Percentiles rank a stretch among this genome's conserved stretches.
phyloP scores from a whole-genome alignment of 1,284 basidiomycete species.

The Tylopilus sp. region DNA sequence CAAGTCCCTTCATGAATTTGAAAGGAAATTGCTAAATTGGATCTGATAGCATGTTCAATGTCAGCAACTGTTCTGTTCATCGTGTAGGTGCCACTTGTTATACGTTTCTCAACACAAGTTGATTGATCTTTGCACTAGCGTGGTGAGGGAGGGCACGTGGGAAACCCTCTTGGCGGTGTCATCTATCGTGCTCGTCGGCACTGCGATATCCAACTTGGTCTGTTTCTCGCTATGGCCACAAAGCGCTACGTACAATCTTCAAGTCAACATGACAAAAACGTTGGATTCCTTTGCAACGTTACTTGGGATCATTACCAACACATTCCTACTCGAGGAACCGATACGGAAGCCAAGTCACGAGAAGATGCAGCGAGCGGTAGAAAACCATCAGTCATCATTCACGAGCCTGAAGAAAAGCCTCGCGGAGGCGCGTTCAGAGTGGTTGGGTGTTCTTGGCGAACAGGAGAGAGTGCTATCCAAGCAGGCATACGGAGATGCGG shows the following conservation, averaged over 20 bases:
- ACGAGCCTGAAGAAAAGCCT: constrained; percentile 83
- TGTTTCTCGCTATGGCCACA: constrained; percentile 84
- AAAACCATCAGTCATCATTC: constrained; percentile 83
- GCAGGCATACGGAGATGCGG: constrained; percentile 78
- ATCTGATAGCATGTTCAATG: constrained; percentile 79
- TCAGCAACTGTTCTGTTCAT: constrained; percentile 83
- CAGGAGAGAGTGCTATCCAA: constrained; percentile 44
- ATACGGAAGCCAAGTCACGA: constrained; percentile 52
- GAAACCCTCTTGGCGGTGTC: constrained; percentile 72
- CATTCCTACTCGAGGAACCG: constrained; percentile 82
- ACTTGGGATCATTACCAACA: constrained; percentile 74
- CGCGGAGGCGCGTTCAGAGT: constrained; percentile 82
- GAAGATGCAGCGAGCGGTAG: constrained; percentile 71
- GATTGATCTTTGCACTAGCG: constrained; percentile 40
- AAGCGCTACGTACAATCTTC: constrained; percentile 81
- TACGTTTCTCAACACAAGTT: not conserved
- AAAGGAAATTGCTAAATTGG: not conserved
- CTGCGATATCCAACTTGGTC: constrained; percentile 75
- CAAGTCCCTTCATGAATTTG: constrained; percentile 32
- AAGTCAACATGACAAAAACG: constrained; percentile 80
- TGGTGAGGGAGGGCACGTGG: constrained; percentile 89
- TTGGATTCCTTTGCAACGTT: constrained; percentile 87
- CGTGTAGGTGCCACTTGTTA: constrained; percentile 53
- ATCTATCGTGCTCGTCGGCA: constrained; percentile 78
- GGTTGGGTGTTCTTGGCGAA: constrained; percentile 49